These are phyloP conservation scores for Boletus rubescentipes DNA, from an alignment of 768 basidiomycete species.

Conservation along the genomic window DNA sequence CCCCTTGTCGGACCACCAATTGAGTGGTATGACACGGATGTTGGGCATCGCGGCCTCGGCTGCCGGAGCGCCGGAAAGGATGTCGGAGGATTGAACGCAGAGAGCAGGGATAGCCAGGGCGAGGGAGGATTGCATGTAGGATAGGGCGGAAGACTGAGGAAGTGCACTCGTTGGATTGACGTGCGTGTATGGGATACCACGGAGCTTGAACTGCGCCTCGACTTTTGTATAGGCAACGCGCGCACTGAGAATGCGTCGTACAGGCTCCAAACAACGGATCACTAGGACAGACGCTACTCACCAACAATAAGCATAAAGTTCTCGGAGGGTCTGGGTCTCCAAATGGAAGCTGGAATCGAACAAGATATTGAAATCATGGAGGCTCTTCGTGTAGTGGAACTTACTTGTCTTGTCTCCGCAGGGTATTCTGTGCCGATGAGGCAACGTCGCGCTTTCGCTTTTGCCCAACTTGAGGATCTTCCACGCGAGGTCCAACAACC, in stretches of 20 bases:
- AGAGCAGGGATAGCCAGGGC: conserved; percentile 79
- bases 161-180: conserved; percentile 57
- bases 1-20: conserved; percentile 88
- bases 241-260: conserved; percentile 48
- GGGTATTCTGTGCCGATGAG: neutral
- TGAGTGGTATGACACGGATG: conserved; percentile 82
- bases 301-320: conserved; percentile 89
- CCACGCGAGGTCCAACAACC: conserved; percentile 12
- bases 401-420: conserved; percentile 31
- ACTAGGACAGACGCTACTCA: conserved; percentile 31
- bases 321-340: conserved; percentile 69
- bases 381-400: neutral
- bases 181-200: conserved; percentile 73
- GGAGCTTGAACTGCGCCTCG: conserved; percentile 82
- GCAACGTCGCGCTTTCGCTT: conserved; percentile 30
- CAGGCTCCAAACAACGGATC: neutral
- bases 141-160: conserved; percentile 44
- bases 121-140: conserved; percentile 67
- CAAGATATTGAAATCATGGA: neutral
- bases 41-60: conserved; percentile 93
- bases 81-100: conserved; percentile 78
- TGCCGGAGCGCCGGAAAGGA: conserved; percentile 79
- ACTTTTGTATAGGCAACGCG: conserved; percentile 89
- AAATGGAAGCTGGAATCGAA: conserved; percentile 50
- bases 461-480: conserved; percentile 24